These are phyloP conservation scores for Sanghuangporus weigelae DNA, from an alignment of 1,284 basidiomycete species.

Conservation along the genomic window DNA sequence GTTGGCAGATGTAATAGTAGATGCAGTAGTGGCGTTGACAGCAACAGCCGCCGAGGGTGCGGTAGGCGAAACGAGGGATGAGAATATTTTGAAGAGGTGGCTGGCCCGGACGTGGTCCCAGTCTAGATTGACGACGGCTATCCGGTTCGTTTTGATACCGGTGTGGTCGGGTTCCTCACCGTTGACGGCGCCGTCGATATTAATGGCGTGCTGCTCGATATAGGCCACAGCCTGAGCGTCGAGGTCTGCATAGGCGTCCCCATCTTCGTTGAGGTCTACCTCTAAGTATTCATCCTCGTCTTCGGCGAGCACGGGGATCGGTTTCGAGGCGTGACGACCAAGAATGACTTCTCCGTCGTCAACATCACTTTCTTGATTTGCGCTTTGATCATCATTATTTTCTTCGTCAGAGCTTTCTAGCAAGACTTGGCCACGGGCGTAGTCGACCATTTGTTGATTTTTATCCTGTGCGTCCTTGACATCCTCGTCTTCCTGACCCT, in stretches of 20 bases:
- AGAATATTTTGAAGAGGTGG: conserved; percentile 92
- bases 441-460: conserved; percentile 53
- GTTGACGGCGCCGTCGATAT: conserved; percentile 23
- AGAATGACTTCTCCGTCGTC: conserved; percentile 46
- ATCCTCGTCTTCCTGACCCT: conserved; percentile 38
- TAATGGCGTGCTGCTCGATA: conserved; percentile 39
- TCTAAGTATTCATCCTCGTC: conserved; percentile 36
- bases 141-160: conserved; percentile 57
- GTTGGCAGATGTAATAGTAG: neutral
- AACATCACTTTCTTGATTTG: conserved; percentile 42
- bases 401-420: conserved; percentile 84
- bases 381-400: conserved; percentile 30
- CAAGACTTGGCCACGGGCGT: conserved; percentile 84
- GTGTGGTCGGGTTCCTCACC: conserved; percentile 21
- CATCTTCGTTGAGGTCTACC: conserved; percentile 75
- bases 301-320: conserved; percentile 35
- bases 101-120: conserved; percentile 95
- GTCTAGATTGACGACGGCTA: conserved; percentile 95
- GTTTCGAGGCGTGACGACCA: conserved; percentile 37
- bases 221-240: conserved; percentile 71
- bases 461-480: neutral
- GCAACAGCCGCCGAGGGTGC: conserved; percentile 44
- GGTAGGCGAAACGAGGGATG: conserved; percentile 74
- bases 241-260: conserved; percentile 61
- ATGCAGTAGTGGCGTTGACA: conserved; percentile 23